phyloP scores from a whole-genome alignment of 305 asterid genomes.

The Euphrasia arctica region DNA sequence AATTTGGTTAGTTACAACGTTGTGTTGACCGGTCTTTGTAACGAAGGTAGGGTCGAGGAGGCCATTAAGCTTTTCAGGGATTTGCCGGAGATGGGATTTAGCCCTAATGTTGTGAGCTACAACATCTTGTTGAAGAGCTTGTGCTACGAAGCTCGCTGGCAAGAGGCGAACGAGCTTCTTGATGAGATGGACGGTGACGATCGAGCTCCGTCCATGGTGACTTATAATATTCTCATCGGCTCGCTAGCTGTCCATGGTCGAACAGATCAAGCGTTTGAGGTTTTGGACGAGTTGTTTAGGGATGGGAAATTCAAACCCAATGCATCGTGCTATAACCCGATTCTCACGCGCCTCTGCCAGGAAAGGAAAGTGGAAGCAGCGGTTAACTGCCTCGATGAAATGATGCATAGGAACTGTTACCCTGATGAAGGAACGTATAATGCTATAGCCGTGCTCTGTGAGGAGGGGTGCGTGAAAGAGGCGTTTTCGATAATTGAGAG shows the following conservation, averaged over 20 bases:
- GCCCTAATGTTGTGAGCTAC: slow-evolving; percentile 82
- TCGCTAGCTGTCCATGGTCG: slow-evolving; percentile 66
- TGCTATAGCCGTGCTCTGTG: slow-evolving; percentile 70
- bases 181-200: slow-evolving; percentile 76
- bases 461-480: slow-evolving; percentile 58
- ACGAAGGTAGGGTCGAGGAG: slow-evolving; percentile 70
- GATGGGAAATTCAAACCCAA: slow-evolving; percentile 56
- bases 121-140: slow-evolving; percentile 81
- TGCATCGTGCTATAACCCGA: slow-evolving; percentile 78
- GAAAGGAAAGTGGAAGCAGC: slow-evolving; percentile 58
- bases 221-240: slow-evolving; percentile 65
- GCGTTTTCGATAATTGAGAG: slow-evolving; percentile 63
- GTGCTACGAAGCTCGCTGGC: slow-evolving; percentile 79
- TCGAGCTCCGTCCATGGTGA: slow-evolving; percentile 60
- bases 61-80: slow-evolving; percentile 64
- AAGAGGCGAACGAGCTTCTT: slow-evolving; percentile 72
- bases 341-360: slow-evolving; percentile 57
- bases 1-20: slow-evolving; percentile 86
- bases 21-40: slow-evolving; percentile 73
- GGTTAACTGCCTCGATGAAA: slow-evolving; percentile 52
- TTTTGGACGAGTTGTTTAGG: slow-evolving; percentile 58
- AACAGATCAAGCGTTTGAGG: slow-evolving; percentile 60
- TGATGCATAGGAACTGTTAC: slow-evolving; percentile 48
- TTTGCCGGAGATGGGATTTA: slow-evolving; percentile 64
- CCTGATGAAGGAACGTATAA: slow-evolving; percentile 77